These are phyloP conservation scores for Aspergillus sclerotialis DNA, from an alignment of 2,329 filamentous ascomycete genomes.

Conservation along the genomic window DNA sequence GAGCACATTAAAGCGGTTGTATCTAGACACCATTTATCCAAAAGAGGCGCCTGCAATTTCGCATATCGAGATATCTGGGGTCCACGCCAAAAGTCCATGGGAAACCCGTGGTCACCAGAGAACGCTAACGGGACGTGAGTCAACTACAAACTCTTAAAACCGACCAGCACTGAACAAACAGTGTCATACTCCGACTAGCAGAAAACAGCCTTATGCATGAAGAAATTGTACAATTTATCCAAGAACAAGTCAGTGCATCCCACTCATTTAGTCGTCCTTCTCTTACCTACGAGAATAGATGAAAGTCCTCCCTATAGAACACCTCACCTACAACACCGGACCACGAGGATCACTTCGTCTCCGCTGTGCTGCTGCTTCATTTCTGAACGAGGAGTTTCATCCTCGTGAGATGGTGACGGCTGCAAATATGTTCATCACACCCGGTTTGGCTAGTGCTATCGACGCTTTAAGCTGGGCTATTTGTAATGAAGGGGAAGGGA, in stretches of 20 bases:
- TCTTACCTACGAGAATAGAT: not conserved
- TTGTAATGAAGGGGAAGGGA: constrained; percentile 20
- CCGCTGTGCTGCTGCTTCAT: constrained; percentile 12
- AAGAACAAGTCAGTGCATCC: constrained; percentile 2
- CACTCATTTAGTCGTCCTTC: not conserved
- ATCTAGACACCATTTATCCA: not conserved
- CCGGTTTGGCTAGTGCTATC: constrained; percentile 18
- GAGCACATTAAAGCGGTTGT: not conserved
- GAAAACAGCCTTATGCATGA: constrained; percentile 9
- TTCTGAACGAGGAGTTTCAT: constrained; percentile 14
- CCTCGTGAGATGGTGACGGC: constrained; percentile 8
- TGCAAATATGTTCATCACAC: constrained; percentile 17
- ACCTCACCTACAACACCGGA: constrained; percentile 22
- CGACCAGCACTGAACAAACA: not conserved
- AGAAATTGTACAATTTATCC: constrained; percentile 5
- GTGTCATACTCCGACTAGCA: constrained; percentile 7
- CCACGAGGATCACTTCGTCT: constrained; percentile 21
- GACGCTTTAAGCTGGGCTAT: constrained; percentile 19
- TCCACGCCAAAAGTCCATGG: constrained; percentile 7
- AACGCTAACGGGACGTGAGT: constrained; percentile 6
- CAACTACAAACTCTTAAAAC: not conserved
- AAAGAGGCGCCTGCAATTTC: not conserved
- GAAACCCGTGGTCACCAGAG: constrained; percentile 7
- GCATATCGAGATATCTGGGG: constrained; percentile 7
- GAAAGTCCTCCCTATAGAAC: constrained; percentile 2